These are phyloP conservation scores for Eucalyptus sp. DNA, from an alignment of 345 rosid genomes.

Conservation along the genomic window DNA sequence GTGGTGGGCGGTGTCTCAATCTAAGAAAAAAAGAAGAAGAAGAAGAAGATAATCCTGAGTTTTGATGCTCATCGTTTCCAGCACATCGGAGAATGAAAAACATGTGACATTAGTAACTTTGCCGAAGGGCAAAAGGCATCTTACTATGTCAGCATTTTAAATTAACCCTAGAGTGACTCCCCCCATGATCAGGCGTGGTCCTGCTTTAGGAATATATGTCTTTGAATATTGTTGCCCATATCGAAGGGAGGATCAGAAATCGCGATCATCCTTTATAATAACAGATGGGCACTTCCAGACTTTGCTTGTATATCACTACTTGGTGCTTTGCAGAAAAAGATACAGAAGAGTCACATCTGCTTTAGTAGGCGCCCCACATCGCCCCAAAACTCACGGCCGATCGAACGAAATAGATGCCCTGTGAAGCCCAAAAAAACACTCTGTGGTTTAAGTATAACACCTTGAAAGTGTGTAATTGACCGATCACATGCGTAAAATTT, in stretches of 20 bases:
- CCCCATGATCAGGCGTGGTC: not conserved
- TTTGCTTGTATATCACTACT: not conserved
- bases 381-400: not conserved
- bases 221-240: not conserved
- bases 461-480: not conserved
- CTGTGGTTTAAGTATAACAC: not conserved
- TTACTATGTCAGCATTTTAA: not conserved
- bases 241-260: not conserved
- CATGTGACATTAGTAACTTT: not conserved
- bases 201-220: not conserved
- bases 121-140: not conserved
- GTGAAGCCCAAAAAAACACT: not conserved
- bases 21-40: fast-evolving
- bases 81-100: not conserved
- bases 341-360: not conserved
- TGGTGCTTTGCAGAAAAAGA: not conserved
- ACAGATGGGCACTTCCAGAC: not conserved
- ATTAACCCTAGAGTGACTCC: not conserved
- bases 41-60: not conserved
- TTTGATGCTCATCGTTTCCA: not conserved
- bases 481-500: not conserved
- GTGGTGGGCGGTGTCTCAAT: not conserved
- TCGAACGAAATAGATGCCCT: not conserved
- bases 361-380: not conserved
- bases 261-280: not conserved